phyloP scores from a whole-genome alignment of 805 yeast genomes.

The Ogataea paraovalis region DNA sequence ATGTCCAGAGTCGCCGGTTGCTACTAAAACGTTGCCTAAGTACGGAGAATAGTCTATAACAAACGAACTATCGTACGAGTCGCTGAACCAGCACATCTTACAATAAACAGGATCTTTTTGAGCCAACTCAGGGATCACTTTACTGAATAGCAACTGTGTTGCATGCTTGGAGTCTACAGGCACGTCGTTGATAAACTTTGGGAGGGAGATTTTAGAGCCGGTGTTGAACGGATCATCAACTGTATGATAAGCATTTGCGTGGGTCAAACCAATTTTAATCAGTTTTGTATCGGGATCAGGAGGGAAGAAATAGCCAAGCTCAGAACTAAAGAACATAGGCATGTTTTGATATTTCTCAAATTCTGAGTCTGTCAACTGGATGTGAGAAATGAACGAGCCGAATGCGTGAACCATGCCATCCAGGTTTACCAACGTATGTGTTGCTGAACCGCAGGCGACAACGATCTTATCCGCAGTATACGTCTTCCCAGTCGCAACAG shows the following conservation, averaged over 20 bases:
- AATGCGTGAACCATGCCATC: conserved; percentile 32
- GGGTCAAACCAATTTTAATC: conserved; percentile 36
- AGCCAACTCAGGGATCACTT: conserved; percentile 35
- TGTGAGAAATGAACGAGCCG: conserved; percentile 36
- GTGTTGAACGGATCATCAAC: conserved; percentile 27
- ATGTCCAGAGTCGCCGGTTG: conserved; percentile 45
- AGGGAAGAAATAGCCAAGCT: conserved; percentile 43
- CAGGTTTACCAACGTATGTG: conserved; percentile 32
- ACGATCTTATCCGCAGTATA: conserved; percentile 31
- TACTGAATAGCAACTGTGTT: conserved; percentile 25
- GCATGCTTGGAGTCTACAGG: conserved; percentile 30
- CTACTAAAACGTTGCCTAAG: conserved; percentile 31
- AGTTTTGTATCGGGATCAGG: conserved; percentile 36
- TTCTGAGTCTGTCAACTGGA: conserved; percentile 34
- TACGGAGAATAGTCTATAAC: conserved; percentile 36
- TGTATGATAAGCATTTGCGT: conserved; percentile 26
- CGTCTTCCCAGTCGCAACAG: conserved; percentile 22
- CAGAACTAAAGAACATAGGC: conserved; percentile 42
- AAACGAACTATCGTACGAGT: conserved; percentile 36
- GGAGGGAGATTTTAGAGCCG: conserved; percentile 24
- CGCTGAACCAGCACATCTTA: conserved; percentile 35
- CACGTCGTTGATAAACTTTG: conserved; percentile 30
- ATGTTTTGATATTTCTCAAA: conserved; percentile 32
- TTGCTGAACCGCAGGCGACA: conserved; percentile 36
- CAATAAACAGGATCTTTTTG: conserved; percentile 27